These are phyloP conservation scores for Rosa chinensis DNA, from an alignment of 306 rosid genomes.

Conservation along the genomic window DNA sequence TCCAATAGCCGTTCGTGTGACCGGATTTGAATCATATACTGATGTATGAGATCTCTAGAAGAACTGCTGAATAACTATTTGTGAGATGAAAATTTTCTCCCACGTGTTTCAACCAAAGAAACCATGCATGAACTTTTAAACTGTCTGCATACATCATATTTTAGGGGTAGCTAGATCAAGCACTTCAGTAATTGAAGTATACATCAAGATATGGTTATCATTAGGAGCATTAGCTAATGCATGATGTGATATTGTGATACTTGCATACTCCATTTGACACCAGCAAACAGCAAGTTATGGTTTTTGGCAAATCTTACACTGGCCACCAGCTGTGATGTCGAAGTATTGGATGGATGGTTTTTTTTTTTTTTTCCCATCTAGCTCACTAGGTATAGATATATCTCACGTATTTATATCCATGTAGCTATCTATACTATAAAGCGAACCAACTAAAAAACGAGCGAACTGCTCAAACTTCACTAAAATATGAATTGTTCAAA, in stretches of 20 bases:
- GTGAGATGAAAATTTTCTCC: neutral
- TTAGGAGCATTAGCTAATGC: neutral
- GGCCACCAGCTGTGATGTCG: too few species aligned
- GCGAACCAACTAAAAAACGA: too few species aligned
- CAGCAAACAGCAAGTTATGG: neutral
- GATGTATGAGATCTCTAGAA: conserved; percentile 11
- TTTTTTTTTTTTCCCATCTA: too few species aligned
- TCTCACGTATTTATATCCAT: too few species aligned
- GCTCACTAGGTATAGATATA: neutral
- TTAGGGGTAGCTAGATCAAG: neutral
- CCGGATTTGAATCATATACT: conserved; percentile 28
- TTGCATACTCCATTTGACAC: too few species aligned
- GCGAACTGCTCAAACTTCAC: too few species aligned
- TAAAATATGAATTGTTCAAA: too few species aligned
- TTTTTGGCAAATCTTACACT: neutral
- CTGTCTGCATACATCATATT: neutral
- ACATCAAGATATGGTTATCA: neutral
- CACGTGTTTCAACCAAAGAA: neutral
- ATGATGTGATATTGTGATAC: too few species aligned
- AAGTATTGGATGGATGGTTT: too few species aligned
- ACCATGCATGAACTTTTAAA: neutral
- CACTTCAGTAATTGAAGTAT: neutral
- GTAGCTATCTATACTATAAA: too few species aligned
- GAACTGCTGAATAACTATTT: neutral
- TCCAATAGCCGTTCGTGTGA: conserved; percentile 52